Evolutionary conservation across 306 rosid genomes (phyloP).

Genomic region (Gillenia trifoliata): DNA sequence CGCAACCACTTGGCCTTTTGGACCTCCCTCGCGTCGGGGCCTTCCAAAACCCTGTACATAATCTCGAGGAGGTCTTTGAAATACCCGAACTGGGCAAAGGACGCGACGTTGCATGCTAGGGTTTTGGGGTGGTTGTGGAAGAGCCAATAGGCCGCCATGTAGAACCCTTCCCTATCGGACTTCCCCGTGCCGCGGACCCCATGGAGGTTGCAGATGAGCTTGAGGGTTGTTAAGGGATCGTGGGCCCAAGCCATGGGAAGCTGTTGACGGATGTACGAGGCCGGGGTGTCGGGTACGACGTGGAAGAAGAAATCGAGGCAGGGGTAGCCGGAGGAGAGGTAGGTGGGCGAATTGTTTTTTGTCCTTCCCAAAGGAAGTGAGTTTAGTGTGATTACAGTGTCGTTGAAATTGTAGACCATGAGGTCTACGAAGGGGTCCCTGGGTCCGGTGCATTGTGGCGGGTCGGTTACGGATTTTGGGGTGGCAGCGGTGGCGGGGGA

Average conservation of each 20-base stretch:
- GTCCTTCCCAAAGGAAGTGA: constrained; percentile 25
- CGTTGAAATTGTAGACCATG: constrained; percentile 36
- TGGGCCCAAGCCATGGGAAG: constrained; percentile 43
- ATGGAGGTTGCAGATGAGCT: constrained; percentile 58
- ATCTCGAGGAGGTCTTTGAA: constrained; percentile 71
- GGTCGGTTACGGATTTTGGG: neutral
- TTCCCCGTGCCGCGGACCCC: constrained; percentile 68
- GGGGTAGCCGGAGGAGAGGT: constrained; percentile 48
- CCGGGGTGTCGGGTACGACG: constrained; percentile 45
- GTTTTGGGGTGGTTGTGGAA: constrained; percentile 56
- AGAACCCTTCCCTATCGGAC: constrained; percentile 39
- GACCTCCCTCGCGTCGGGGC: constrained; percentile 16
- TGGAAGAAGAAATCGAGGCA: constrained; percentile 67
- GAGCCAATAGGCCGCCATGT: constrained; percentile 51
- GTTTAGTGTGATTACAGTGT: neutral
- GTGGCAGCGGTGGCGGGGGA: neutral
- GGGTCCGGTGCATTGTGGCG: constrained; percentile 5
- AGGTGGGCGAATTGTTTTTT: constrained; percentile 40
- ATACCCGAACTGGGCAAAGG: constrained; percentile 57
- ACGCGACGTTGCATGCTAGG: constrained; percentile 40
- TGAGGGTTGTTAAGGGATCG: constrained; percentile 48
- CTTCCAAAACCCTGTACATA: constrained; percentile 50
- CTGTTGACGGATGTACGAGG: constrained; percentile 5
- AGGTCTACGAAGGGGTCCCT: constrained; percentile 33
- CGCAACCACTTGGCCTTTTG: constrained; percentile 4